Evolutionary conservation across 345 rosid species (phyloP), one percentile per base, ranked within the genome.

Genomic region (Anastatica hierochuntica): DNA sequence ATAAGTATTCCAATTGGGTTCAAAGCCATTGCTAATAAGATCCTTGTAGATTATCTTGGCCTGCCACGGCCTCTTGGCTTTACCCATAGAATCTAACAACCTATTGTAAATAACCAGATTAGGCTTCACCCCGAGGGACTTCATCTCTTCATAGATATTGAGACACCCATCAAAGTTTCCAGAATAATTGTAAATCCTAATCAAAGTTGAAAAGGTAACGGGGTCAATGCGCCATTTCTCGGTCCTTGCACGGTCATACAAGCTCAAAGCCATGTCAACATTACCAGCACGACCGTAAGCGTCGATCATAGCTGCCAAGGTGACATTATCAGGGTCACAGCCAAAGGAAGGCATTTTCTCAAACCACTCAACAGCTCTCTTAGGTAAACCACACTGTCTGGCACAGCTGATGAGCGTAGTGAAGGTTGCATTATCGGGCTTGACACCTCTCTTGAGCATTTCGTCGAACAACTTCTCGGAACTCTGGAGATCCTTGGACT

Each of bases 51-150:
- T 60, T 13, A 38, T 75, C 73, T 85, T 87, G 0, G 76, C 95
- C 69, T 80, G 92, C 92, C 96, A 90, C 3, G 98, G 98, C 77
- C 96, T 87, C 83, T 68, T 84, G 21, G 95, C 96, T 73, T 81
- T 79, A 37, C 98, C 96, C 98, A 90, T 87, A 3, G 82, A 76
- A 74, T 84, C 92, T 62, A 90, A 63, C 74, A 90, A 44, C 56
- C 79, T 82, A 72, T 84, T 90, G 64, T 77, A 87, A 3, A 71
- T 56, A 43, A 74, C 70, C 54, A 81, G 30, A 74, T 84, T 87
- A 2, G 95, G 84, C 69, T 81, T 87, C 53, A 60, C 80, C 44
- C 83, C 84, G 29, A 84, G 56, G 19, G 83, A 87, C 84, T 92
- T 92, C 88, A 87, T 79, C 73, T 87, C 98, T 68, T 92, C 94